Base-by-base conservation (phyloP, 2,329 filamentous ascomycete genomes). In the Clonostachys solani region DNA sequence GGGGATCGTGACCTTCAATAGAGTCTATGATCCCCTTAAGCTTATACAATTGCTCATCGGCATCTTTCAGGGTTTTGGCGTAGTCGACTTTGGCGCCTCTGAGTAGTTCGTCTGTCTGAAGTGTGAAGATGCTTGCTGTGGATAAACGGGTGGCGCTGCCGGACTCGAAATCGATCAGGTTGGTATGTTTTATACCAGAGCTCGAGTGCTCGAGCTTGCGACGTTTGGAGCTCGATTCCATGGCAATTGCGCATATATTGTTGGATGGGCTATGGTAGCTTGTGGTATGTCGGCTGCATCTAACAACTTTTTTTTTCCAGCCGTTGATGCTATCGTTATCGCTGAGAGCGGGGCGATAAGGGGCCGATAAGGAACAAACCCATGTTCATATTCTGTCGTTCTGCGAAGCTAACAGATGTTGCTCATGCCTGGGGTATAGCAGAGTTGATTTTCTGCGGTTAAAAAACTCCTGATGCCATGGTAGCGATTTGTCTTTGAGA, bases 31-130 rank as follows among this genome's bases (percentile, higher is more conserved):
- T 60, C 38, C 66, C 67, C 61, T 81, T 84, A 42, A 83, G 57
- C 40, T 66, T 65, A 49, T 77, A 74, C 34, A 84, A 57, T 4
- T 75, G 66, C 17, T 63, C 63, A 44, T 82, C 74, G 6, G 74
- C 72, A 10, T 68, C 72, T 3, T 69, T 62, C 46, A 83, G 68
- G 13, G 70, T 60, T 50, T 71, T 72, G 34, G 56, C 59, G 55
- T 81, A 78, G 58, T 82, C 74, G 18, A 81, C 58, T 47, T 69
- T 73, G 48, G 75, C 71, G 51, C 81, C 75, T 49, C 72, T 74
- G 49, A 84, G 59, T 16, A 84, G 66, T 60, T 84, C 80, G 42
- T 82, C 77, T 4, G 80, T 78, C 62, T 83, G 76, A 44, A 84
- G 61, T 43, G 80, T 68, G 52, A 83, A 83, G 34, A 77, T 73